Conservation (phyloP, 345 rosid genomes). For the Linum tenue region DNA sequence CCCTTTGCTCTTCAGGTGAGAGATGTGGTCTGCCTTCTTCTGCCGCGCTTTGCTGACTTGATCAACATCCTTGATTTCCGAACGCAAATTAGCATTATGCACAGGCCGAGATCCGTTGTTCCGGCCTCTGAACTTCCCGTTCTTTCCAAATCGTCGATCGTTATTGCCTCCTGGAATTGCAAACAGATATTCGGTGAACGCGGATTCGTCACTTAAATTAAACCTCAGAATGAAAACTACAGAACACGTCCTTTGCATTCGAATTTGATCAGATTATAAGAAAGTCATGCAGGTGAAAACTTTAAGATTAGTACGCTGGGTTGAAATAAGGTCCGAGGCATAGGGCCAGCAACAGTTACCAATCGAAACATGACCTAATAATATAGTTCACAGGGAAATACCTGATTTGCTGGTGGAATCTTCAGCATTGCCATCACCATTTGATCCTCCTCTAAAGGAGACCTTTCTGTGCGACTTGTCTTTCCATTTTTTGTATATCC, state of each 20-base stretch:
- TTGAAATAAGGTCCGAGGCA: not conserved
- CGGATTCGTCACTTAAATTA: not conserved
- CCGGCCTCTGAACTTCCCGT: constrained; percentile 40
- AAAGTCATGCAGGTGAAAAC: not conserved
- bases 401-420: constrained; percentile 41
- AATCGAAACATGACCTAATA: not conserved
- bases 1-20: constrained; percentile 52
- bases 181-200: not conserved
- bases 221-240: not conserved
- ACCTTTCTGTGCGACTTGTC: constrained; percentile 55
- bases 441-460: constrained; percentile 43
- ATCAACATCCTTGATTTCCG: constrained; percentile 76
- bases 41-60: constrained; percentile 88
- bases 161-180: constrained; percentile 27
- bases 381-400: constrained; percentile 9
- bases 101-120: constrained; percentile 30
- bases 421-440: constrained; percentile 35
- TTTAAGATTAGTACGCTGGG: not conserved
- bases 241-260: not conserved
- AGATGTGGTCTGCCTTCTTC: constrained; percentile 49
- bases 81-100: constrained; percentile 72
- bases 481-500: constrained; percentile 92
- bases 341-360: not conserved
- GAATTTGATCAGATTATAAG: not conserved
- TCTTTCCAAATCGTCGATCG: constrained; percentile 16